phyloP scores from a whole-genome alignment of 108 stramenopile species.

The Parietichytrium sp. region DNA sequence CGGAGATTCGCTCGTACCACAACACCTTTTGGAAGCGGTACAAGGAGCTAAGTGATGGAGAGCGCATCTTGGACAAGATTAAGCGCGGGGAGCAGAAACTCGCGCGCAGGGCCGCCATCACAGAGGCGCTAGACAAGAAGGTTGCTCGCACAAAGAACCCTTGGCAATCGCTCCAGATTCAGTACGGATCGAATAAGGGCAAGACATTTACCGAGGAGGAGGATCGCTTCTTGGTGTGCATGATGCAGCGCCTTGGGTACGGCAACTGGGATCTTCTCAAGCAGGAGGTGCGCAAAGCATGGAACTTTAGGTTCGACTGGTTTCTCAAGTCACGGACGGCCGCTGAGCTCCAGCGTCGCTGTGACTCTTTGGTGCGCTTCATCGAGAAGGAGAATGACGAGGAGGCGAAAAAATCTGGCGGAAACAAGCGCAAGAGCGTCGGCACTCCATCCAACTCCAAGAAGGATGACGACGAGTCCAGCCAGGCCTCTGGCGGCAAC shows the following conservation, averaged over 20 bases:
- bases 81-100: constrained; percentile 85
- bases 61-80: constrained; percentile 80
- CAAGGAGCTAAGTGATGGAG: constrained; percentile 75
- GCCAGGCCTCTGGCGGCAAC: too few species aligned
- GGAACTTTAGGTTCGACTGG: constrained; percentile 97
- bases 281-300: constrained; percentile 84
- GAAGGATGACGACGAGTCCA: too few species aligned
- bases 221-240: constrained; percentile 88
- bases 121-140: constrained; percentile 72
- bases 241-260: constrained; percentile 93
- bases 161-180: constrained; percentile 70
- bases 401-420: constrained; percentile 33
- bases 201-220: constrained; percentile 85
- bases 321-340: constrained; percentile 93
- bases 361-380: constrained; percentile 65
- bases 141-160: constrained; percentile 58
- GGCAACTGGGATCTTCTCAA: constrained; percentile 83
- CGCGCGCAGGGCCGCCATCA: constrained; percentile 75
- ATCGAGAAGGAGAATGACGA: constrained; percentile 60
- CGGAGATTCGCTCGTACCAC: constrained; percentile 83
- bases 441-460: too few species aligned
- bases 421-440: not conserved
- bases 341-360: constrained; percentile 85
- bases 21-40: constrained; percentile 80
- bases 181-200: constrained; percentile 72